Evolutionary conservation across 2,329 filamentous ascomycete genomes (phyloP).

Genomic region (Colletotrichum sublineola): DNA sequence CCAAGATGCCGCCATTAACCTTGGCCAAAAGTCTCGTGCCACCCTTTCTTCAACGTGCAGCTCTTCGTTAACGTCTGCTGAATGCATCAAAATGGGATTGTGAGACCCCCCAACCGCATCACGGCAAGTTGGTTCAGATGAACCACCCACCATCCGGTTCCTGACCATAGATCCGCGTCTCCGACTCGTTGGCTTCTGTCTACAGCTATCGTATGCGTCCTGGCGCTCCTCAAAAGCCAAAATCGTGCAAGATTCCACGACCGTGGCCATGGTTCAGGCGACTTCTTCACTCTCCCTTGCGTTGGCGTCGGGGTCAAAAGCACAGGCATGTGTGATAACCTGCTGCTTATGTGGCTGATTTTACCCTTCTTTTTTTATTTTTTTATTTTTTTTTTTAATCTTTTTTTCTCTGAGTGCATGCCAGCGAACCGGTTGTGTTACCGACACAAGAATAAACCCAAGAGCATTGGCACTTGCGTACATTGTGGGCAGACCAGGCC

Average conservation of each 20-base stretch:
- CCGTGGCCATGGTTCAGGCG: conserved; percentile 27
- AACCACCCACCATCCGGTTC: not conserved
- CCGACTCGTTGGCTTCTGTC: conserved; percentile 13
- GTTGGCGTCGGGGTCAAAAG: not conserved
- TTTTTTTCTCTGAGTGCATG: conserved; percentile 2
- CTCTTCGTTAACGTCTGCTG: conserved; percentile 23
- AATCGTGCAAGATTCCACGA: conserved; percentile 7
- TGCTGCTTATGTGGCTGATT: not conserved
- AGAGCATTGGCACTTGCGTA: conserved; percentile 9
- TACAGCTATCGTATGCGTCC: conserved; percentile 16
- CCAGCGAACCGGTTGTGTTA: not conserved
- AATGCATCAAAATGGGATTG: conserved; percentile 15
- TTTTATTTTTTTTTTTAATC: too few relatives aligned
- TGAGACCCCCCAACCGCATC: not conserved
- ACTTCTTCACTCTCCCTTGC: conserved; percentile 29
- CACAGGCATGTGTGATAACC: not conserved
- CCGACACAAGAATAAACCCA: conserved; percentile 7
- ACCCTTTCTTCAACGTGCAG: conserved; percentile 3
- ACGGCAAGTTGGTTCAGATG: not conserved
- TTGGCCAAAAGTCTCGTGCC: conserved; percentile 20
- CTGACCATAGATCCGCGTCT: not conserved
- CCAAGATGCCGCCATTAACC: conserved; percentile 30
- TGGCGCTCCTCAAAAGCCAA: conserved; percentile 11
- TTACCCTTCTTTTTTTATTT: not conserved
- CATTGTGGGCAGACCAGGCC: conserved; percentile 11